Conservation (phyloP, 768 basidiomycete species). For the Chalciporus chontae region DNA sequence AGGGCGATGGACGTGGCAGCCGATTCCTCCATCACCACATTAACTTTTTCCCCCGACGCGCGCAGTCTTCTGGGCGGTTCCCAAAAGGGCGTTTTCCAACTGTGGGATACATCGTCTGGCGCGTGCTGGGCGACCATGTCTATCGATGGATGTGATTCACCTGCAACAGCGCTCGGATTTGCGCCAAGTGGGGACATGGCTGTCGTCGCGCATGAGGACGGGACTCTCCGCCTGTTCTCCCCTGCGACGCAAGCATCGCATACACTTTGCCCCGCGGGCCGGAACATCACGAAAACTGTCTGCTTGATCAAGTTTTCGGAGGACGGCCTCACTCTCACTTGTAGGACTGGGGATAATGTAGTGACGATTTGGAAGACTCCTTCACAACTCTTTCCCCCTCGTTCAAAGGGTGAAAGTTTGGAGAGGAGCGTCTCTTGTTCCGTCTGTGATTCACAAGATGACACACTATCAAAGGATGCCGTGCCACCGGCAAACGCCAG, state of each 20-base stretch:
- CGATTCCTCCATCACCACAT: not conserved
- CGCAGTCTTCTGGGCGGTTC: slow-evolving; percentile 11
- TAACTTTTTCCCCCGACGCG: slow-evolving; percentile 14
- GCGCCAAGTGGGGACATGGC: slow-evolving; percentile 4
- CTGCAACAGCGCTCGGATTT: slow-evolving; percentile 3
- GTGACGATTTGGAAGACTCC: slow-evolving; percentile 6
- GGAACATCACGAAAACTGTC: not conserved
- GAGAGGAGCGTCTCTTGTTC: not conserved
- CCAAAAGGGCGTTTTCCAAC: slow-evolving; percentile 1
- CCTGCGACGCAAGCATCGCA: not conserved
- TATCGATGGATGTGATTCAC: not conserved
- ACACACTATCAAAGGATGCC: not conserved
- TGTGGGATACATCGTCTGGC: slow-evolving; percentile 13
- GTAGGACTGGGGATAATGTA: not conserved
- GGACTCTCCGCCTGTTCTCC: slow-evolving; percentile 6
- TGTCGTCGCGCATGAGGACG: slow-evolving; percentile 5
- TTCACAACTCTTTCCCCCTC: not conserved
- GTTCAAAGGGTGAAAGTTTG: not conserved
- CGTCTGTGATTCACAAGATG: not conserved
- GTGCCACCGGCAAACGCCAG: too few relatives aligned
- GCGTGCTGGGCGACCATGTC: not conserved
- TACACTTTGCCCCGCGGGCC: not conserved
- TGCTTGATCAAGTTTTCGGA: not conserved
- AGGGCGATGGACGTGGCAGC: not conserved
- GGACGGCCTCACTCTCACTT: slow-evolving; percentile 2